phyloP scores from a whole-genome alignment of 352 stramenopile genomes.

The Phytophthora sp. region DNA sequence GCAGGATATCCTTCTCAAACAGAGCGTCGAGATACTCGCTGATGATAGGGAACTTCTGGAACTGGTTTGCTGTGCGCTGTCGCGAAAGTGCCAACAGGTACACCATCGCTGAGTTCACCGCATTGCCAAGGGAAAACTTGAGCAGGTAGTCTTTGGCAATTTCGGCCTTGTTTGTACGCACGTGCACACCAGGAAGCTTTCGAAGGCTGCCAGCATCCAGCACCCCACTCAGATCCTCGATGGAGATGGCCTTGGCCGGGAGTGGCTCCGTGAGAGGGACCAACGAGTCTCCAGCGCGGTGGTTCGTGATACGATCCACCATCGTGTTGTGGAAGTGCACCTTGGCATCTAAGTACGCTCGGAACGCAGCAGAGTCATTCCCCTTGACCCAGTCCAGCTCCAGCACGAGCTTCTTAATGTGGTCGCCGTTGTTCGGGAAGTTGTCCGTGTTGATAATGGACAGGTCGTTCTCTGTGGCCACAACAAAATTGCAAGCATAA shows the following conservation, averaged over 20 bases:
- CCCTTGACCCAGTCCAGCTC: constrained; percentile 31
- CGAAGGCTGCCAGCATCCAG: constrained; percentile 38
- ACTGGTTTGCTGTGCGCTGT: constrained; percentile 30
- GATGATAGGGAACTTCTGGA: constrained; percentile 40
- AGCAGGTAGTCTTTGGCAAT: constrained; percentile 85
- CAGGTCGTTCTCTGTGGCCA: constrained; percentile 50
- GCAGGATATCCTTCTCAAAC: constrained; percentile 80
- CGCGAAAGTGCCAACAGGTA: constrained; percentile 74
- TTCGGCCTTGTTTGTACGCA: constrained; percentile 45
- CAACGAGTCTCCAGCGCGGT: constrained; percentile 47
- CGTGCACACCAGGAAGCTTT: constrained; percentile 53
- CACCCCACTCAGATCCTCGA: constrained; percentile 64
- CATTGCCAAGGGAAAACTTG: constrained; percentile 94
- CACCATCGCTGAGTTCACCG: constrained; percentile 92
- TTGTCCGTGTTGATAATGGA: constrained; percentile 90
- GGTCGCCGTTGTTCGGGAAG: constrained; percentile 68
- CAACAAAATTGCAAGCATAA: neutral
- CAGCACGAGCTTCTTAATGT: constrained; percentile 54
- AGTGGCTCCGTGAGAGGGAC: constrained; percentile 70
- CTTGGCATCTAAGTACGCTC: constrained; percentile 43
- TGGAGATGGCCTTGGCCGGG: constrained; percentile 70
- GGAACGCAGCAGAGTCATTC: constrained; percentile 34
- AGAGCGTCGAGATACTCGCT: constrained; percentile 83
- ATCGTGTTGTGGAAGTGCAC: constrained; percentile 88
- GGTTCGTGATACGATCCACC: constrained; percentile 77